Conservation (phyloP, 148 eudicot genomes). For the Rhododendron ovatum region DNA sequence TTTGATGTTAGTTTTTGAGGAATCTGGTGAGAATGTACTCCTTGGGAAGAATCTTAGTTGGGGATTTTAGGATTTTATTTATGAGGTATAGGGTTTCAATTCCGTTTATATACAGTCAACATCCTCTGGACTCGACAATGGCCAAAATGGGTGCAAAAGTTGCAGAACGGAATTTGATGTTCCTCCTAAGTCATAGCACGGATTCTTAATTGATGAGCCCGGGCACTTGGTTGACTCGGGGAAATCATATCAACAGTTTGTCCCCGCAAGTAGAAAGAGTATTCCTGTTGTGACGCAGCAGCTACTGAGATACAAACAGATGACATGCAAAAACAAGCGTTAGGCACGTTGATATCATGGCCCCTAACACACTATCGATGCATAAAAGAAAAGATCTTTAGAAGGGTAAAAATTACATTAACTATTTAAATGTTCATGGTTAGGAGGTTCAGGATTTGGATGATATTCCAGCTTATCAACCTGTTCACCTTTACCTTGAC, state of each 20-base stretch:
- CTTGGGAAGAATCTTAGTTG: background rate
- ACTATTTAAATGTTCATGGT: background rate
- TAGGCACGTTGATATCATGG: background rate
- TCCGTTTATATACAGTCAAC: background rate
- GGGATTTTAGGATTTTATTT: conserved; percentile 2
- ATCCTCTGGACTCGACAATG: background rate
- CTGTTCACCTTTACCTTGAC: background rate
- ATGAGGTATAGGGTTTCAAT: background rate
- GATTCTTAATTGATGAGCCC: background rate
- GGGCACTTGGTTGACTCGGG: background rate
- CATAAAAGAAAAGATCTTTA: background rate
- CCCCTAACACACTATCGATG: background rate
- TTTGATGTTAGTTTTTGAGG: background rate
- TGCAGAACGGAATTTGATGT: background rate
- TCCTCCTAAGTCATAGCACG: background rate
- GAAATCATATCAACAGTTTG: background rate
- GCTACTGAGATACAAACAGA: background rate
- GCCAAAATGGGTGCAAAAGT: background rate
- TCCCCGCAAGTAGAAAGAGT: background rate
- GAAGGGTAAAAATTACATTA: background rate
- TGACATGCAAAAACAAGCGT: background rate
- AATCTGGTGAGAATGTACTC: background rate
- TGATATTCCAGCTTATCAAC: background rate
- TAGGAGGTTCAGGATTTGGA: background rate
- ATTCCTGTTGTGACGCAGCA: background rate